Conservation (phyloP, 148 eudicot species). For the Fallopia convolvulus region DNA sequence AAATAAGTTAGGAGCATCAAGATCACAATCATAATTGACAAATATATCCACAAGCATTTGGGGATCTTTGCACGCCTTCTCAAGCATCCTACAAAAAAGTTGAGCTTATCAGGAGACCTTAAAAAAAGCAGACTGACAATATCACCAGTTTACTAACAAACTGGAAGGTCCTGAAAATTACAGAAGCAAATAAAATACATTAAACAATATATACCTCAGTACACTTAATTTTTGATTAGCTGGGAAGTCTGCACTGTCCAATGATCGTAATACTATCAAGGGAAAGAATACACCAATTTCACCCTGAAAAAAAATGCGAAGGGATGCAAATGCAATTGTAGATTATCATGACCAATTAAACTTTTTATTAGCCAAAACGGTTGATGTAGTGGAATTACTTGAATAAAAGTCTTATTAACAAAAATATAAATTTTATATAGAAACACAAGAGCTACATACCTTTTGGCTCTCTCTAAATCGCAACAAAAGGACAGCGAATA, state of each 20-base stretch:
- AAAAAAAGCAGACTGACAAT: conserved; percentile 2
- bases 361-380: not conserved
- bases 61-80: conserved; percentile 88
- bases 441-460: conserved; percentile 28
- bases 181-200: conserved; percentile 5
- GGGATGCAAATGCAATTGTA: conserved; percentile 12
- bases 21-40: conserved; percentile 96
- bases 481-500: conserved; percentile 71
- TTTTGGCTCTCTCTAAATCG: conserved; percentile 88
- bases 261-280: conserved; percentile 67
- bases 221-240: conserved; percentile 64
- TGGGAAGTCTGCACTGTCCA: conserved; percentile 69
- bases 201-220: conserved; percentile 45
- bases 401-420: not conserved
- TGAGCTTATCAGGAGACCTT: not conserved
- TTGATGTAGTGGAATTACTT: not conserved
- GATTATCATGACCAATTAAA: conserved; percentile 3
- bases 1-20: conserved; percentile 88
- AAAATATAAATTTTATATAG: not conserved
- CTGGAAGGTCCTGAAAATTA: conserved; percentile 9
- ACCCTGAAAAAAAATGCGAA: conserved; percentile 45
- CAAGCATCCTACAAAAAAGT: conserved; percentile 75
- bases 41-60: conserved; percentile 95
- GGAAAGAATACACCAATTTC: conserved; percentile 98
- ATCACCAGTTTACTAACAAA: not conserved